Evolutionary conservation across 2,329 filamentous ascomycete genomes (phyloP).

Genomic region (Fusarium nygamai): DNA sequence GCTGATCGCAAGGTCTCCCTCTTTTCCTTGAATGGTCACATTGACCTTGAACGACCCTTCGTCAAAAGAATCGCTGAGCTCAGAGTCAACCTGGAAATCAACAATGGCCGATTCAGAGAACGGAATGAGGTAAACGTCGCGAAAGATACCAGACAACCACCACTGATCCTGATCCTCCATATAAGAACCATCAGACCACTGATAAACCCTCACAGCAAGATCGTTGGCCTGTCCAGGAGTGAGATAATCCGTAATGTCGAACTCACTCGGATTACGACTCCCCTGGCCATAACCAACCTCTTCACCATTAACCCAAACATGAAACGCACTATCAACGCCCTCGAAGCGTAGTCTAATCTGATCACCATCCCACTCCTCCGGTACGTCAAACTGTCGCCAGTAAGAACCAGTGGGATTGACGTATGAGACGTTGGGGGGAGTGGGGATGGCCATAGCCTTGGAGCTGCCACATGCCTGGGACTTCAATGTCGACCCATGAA

Average conservation of each 20-base stretch:
- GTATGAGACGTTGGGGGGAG: slow-evolving; percentile 71
- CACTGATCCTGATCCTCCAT: slow-evolving; percentile 79
- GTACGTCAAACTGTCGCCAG: slow-evolving; percentile 64
- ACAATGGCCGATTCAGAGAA: slow-evolving; percentile 64
- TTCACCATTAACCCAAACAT: slow-evolving; percentile 74
- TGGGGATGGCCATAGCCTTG: slow-evolving; percentile 73
- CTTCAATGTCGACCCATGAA: slow-evolving; percentile 56
- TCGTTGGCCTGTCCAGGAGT: slow-evolving; percentile 58
- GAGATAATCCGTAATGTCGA: slow-evolving; percentile 70
- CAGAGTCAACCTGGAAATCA: slow-evolving; percentile 58
- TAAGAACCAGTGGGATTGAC: slow-evolving; percentile 75
- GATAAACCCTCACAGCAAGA: slow-evolving; percentile 75
- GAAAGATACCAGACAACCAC: slow-evolving; percentile 71
- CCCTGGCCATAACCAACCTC: slow-evolving; percentile 78
- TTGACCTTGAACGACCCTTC: slow-evolving; percentile 58
- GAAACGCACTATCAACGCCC: slow-evolving; percentile 77
- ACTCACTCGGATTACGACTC: slow-evolving; percentile 76
- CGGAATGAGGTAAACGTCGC: slow-evolving; percentile 72
- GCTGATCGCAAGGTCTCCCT: slow-evolving; percentile 53
- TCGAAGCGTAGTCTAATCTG: slow-evolving; percentile 77
- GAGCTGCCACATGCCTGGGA: slow-evolving; percentile 77
- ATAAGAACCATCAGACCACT: slow-evolving; percentile 77
- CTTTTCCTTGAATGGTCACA: slow-evolving; percentile 57
- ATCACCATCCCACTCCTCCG: slow-evolving; percentile 55
- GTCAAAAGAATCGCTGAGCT: slow-evolving; percentile 65